phyloP scores from a whole-genome alignment of 805 yeast genomes.

The Isabelozyma rhagii region DNA sequence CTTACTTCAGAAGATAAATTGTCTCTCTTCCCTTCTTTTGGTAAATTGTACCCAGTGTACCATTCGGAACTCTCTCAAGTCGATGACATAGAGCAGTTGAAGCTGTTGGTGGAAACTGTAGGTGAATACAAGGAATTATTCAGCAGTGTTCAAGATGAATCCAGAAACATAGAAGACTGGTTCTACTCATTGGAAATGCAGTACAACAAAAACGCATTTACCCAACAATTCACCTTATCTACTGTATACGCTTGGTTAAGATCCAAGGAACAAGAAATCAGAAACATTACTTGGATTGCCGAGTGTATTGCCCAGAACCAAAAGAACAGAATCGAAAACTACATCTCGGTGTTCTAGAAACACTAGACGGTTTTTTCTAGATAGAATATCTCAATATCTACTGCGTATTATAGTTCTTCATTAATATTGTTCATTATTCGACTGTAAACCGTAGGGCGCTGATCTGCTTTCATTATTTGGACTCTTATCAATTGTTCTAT shows the following conservation, averaged over 20 bases:
- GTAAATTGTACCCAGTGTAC: conserved; percentile 71
- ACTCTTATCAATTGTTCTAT: too few relatives aligned
- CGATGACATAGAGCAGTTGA: conserved; percentile 84
- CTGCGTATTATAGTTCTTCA: background rate
- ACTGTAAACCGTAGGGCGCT: too few relatives aligned
- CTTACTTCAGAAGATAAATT: conserved; percentile 70
- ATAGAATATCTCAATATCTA: background rate
- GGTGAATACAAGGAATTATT: conserved; percentile 64
- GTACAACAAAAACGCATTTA: conserved; percentile 85
- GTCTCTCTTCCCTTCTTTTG: conserved; percentile 75
- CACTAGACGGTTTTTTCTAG: too few relatives aligned
- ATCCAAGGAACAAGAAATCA: conserved; percentile 92
- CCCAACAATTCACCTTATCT: conserved; percentile 90
- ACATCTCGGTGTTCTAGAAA: conserved; percentile 73
- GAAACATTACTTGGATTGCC: conserved; percentile 99
- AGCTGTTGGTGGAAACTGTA: conserved; percentile 57
- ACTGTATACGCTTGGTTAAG: conserved; percentile 97
- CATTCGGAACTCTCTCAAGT: conserved; percentile 65
- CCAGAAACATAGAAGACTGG: conserved; percentile 86
- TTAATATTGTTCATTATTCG: background rate
- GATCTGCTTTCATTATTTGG: too few relatives aligned
- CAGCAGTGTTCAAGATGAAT: conserved; percentile 31
- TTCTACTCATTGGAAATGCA: conserved; percentile 92
- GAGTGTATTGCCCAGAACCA: conserved; percentile 99
- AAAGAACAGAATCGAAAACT: conserved; percentile 87